These are phyloP conservation scores for Bocquillonia castaneifolia DNA, from an alignment of 441 rosid genomes.

Conservation along the genomic window DNA sequence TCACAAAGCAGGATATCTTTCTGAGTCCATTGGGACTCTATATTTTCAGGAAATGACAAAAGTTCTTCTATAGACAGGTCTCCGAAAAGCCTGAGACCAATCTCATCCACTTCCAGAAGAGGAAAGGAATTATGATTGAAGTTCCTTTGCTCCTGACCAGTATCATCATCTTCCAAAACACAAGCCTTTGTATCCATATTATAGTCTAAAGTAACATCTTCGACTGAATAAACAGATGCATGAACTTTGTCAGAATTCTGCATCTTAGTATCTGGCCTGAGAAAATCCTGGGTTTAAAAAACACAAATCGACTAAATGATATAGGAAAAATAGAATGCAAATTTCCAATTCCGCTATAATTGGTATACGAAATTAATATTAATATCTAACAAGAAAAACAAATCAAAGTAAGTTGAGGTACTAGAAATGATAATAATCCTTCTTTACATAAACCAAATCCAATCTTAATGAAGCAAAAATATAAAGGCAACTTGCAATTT, in stretches of 20 bases:
- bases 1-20: conserved; percentile 29
- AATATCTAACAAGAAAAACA: background rate
- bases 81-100: conserved; percentile 35
- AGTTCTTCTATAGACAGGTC: conserved; percentile 40
- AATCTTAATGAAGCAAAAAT: no score
- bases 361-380: background rate
- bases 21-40: conserved; percentile 32
- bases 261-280: conserved; percentile 28
- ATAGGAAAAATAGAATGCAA: conserved; percentile 15
- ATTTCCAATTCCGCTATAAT: background rate
- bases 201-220: conserved; percentile 41
- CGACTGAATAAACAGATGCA: conserved; percentile 50
- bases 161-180: conserved; percentile 44
- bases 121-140: conserved; percentile 44
- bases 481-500: background rate
- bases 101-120: conserved; percentile 69
- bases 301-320: conserved; percentile 6
- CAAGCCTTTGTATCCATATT: conserved; percentile 34
- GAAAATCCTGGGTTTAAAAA: conserved; percentile 45
- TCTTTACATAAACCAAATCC: background rate
- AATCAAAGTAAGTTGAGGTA: no score
- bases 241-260: conserved; percentile 35
- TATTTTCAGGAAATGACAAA: conserved; percentile 43
- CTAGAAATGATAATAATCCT: background rate
- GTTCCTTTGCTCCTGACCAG: conserved; percentile 33